Percentiles rank a stretch among this genome's conserved stretches.
phyloP scores from a whole-genome alignment of 345 rosid genomes.

The Eucalyptus sp. region DNA sequence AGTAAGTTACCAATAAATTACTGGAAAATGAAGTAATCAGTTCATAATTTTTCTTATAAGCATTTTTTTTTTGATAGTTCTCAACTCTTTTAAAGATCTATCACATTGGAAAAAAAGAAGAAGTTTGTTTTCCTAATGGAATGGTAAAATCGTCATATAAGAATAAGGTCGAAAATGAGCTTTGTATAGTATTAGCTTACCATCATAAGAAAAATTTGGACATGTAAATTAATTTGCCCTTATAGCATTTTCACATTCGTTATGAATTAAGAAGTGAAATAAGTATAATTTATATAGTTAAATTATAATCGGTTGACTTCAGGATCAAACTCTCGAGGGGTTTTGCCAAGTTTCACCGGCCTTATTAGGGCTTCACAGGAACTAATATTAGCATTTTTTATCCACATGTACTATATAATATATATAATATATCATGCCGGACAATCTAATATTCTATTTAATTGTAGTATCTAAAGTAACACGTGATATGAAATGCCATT shows the following conservation, averaged over 20 bases:
- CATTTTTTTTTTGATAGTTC: background rate
- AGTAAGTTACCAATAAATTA: background rate
- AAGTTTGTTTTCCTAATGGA: background rate
- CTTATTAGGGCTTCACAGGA: background rate
- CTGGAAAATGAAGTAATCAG: rapidly evolving
- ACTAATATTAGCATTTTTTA: background rate
- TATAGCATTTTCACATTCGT: background rate
- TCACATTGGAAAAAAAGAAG: background rate
- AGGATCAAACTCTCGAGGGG: background rate
- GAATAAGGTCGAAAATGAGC: background rate
- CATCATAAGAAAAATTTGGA: background rate
- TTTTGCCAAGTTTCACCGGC: background rate
- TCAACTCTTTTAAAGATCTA: background rate
- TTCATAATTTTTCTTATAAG: background rate
- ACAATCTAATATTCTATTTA: background rate
- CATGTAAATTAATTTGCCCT: background rate
- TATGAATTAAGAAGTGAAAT: background rate
- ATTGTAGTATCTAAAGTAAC: background rate
- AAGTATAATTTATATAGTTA: background rate
- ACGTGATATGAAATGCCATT: background rate
- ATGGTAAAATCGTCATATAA: background rate
- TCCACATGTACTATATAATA: no score
- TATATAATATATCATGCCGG: background rate
- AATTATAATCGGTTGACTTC: background rate
- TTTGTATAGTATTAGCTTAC: background rate